These are phyloP conservation scores for Chlamydomonas asymmetrica DNA, from an alignment of 139 green algal genomes.

Conservation along the genomic window DNA sequence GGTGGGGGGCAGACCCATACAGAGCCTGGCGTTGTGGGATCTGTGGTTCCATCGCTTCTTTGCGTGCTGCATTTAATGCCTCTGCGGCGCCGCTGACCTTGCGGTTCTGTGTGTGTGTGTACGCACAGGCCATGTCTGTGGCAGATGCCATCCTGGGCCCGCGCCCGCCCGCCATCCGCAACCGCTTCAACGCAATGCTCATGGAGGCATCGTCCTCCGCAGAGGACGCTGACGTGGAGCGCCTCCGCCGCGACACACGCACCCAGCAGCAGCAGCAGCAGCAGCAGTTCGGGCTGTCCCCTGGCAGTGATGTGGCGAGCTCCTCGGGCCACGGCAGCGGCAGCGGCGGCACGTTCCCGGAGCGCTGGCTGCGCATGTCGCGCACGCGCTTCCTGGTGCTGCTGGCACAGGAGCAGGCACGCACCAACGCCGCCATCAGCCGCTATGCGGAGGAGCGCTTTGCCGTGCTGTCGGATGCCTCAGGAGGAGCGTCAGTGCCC, in stretches of 20 bases:
- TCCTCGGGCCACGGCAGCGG: neutral
- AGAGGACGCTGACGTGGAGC: constrained; percentile 47
- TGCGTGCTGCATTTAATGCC: no score
- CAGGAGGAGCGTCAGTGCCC: no score
- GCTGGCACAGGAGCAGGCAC: constrained; percentile 42
- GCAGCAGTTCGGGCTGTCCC: no score
- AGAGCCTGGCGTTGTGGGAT: no score
- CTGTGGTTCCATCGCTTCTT: no score
- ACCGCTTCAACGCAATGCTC: constrained; percentile 43
- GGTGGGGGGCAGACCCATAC: no score
- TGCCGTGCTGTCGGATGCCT: no score
- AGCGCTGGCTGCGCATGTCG: constrained; percentile 40
- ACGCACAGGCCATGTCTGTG: constrained; percentile 30
- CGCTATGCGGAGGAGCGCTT: constrained; percentile 36
- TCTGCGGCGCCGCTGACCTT: no score
- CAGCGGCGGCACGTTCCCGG: neutral
- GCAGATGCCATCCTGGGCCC: constrained; percentile 45
- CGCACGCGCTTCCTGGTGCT: constrained; percentile 45
- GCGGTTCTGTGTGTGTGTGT: neutral
- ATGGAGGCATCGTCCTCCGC: constrained; percentile 14
- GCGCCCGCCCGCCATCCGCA: constrained; percentile 23
- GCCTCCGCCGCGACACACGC: constrained; percentile 26
- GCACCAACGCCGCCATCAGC: constrained; percentile 44
- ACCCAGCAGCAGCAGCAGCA: constrained; percentile 11
- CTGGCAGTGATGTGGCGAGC: no score